These are phyloP conservation scores for Eucalyptus sideroxylon DNA, from an alignment of 345 rosid genomes.

Conservation along the genomic window DNA sequence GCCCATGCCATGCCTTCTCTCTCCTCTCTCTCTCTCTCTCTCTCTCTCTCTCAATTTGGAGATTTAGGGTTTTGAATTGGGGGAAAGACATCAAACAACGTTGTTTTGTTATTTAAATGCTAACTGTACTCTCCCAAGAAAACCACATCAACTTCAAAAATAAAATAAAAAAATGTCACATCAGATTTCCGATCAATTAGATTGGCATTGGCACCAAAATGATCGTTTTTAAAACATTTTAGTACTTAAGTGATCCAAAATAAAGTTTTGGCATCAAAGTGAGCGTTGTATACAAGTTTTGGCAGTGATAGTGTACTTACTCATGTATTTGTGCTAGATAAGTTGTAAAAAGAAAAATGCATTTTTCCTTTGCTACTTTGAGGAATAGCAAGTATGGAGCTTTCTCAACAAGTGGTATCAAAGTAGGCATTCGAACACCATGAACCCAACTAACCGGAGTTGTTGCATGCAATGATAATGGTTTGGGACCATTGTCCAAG, in stretches of 20 bases:
- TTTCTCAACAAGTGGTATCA: neutral
- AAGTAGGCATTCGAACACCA: accelerated
- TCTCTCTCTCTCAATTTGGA: too few species aligned
- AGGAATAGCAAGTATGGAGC: neutral
- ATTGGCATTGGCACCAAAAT: accelerated
- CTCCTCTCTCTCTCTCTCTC: too few species aligned
- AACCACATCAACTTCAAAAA: too few species aligned
- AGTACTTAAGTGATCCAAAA: too few species aligned
- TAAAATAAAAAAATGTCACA: accelerated
- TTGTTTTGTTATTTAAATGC: too few species aligned
- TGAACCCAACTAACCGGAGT: neutral
- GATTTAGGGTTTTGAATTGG: too few species aligned
- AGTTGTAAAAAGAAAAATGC: neutral
- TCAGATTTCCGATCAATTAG: too few species aligned
- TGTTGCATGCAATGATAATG: neutral
- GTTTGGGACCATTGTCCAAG: neutral
- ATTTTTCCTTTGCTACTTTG: neutral
- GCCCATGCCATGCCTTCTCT: too few species aligned
- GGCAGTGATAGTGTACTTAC: too few species aligned
- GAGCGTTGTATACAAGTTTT: accelerated
- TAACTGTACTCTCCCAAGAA: accelerated
- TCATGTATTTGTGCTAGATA: accelerated
- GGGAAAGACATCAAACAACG: too few species aligned
- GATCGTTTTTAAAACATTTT: too few species aligned
- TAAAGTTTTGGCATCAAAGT: too few species aligned